phyloP scores from a whole-genome alignment of 2,329 filamentous ascomycete genomes.

The Calonectria leucothoes region DNA sequence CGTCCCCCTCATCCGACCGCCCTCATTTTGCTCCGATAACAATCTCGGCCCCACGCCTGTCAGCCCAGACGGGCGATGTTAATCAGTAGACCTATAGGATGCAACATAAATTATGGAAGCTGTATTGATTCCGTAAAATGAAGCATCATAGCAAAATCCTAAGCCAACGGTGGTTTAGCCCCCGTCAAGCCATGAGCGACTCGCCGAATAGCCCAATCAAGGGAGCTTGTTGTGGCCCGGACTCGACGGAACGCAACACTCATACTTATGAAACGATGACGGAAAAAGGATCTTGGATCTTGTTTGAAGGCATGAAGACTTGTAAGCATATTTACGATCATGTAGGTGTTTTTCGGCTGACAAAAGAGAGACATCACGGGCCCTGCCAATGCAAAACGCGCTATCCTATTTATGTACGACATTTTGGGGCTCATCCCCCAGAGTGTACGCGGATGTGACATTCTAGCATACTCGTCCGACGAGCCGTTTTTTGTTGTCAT shows the following conservation, averaged over 20 bases:
- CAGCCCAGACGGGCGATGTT: background rate
- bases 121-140: background rate
- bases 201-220: background rate
- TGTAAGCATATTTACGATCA: background rate
- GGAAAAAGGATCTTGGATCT: background rate
- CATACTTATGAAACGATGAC: background rate
- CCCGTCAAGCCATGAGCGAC: background rate
- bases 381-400: background rate
- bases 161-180: background rate
- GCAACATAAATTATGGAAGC: background rate
- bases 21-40: background rate
- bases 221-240: background rate
- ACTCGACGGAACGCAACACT: background rate
- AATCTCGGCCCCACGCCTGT: background rate
- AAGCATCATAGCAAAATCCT: background rate
- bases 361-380: background rate
- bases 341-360: background rate
- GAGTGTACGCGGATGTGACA: background rate
- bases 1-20: background rate
- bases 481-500: background rate
- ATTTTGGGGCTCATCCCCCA: background rate
- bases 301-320: background rate
- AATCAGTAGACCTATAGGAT: background rate
- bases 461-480: background rate
- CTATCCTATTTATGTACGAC: background rate